Evolutionary conservation across 2,329 filamentous ascomycete species (phyloP).

Genomic region (Botrytis deweyae): DNA sequence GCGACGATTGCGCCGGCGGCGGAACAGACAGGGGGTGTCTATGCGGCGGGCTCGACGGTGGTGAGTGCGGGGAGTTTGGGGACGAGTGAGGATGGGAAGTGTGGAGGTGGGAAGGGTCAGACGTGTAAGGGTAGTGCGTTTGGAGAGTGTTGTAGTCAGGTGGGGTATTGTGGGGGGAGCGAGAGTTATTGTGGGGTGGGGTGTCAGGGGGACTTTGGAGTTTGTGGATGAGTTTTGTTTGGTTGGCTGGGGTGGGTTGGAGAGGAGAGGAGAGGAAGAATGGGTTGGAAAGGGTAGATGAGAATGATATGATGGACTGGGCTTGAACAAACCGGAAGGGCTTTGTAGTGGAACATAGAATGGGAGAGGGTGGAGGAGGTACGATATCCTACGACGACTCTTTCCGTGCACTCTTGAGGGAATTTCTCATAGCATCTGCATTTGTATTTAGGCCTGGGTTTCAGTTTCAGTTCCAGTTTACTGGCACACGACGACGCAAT

Average conservation of each 20-base stretch:
- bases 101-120: slow-evolving; percentile 3
- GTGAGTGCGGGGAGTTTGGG: background rate
- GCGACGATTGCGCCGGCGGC: background rate
- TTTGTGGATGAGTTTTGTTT: slow-evolving; percentile 7
- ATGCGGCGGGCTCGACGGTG: slow-evolving; percentile 1
- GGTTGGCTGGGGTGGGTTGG: background rate
- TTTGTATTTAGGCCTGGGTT: background rate
- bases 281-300: background rate
- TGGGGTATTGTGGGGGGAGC: background rate
- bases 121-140: slow-evolving; percentile 19
- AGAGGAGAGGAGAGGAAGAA: background rate
- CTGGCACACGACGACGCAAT: background rate
- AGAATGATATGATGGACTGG: background rate
- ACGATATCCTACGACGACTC: background rate
- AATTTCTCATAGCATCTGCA: background rate
- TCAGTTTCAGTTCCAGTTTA: background rate
- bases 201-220: slow-evolving; percentile 9
- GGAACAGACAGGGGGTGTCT: background rate
- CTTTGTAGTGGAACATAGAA: background rate
- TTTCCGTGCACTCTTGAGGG: background rate
- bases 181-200: slow-evolving; percentile 5
- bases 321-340: background rate
- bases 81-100: slow-evolving; percentile 11
- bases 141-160: slow-evolving; percentile 16
- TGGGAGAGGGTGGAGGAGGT: background rate